These are phyloP conservation scores for Fusarium pseudoanthophilum DNA, from an alignment of 2,329 filamentous ascomycete species.

Conservation along the genomic window DNA sequence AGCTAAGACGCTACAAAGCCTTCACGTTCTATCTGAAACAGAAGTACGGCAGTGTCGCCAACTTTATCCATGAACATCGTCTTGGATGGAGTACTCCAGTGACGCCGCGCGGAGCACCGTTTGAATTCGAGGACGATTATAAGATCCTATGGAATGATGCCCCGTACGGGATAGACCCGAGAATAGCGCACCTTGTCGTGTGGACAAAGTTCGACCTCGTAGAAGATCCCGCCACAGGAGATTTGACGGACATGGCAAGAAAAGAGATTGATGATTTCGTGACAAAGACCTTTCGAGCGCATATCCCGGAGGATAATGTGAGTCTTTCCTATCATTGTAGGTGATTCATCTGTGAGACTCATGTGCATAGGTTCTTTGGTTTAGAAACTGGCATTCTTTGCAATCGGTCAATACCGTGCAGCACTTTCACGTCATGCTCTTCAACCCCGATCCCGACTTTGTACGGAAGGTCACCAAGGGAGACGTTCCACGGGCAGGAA, in stretches of 20 bases:
- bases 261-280: slow-evolving; percentile 78
- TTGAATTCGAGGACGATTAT: slow-evolving; percentile 65
- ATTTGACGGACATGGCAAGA: slow-evolving; percentile 73
- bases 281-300: slow-evolving; percentile 68
- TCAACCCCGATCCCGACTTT: slow-evolving; percentile 76
- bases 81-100: slow-evolving; percentile 72
- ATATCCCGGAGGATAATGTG: slow-evolving; percentile 64
- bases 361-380: slow-evolving; percentile 52
- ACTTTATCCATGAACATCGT: slow-evolving; percentile 77
- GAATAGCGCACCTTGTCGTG: slow-evolving; percentile 86
- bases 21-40: slow-evolving; percentile 73
- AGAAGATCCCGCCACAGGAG: slow-evolving; percentile 72
- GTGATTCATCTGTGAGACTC: neutral
- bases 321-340: slow-evolving; percentile 39
- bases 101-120: slow-evolving; percentile 49
- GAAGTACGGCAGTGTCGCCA: slow-evolving; percentile 79
- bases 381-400: slow-evolving; percentile 83
- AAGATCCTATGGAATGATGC: slow-evolving; percentile 91
- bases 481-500: slow-evolving; percentile 73
- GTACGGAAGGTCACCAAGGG: slow-evolving; percentile 76
- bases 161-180: slow-evolving; percentile 85
- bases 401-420: slow-evolving; percentile 90
- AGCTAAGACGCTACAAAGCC: slow-evolving; percentile 80
- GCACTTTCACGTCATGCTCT: slow-evolving; percentile 95
- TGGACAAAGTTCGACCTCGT: slow-evolving; percentile 91